A percentile compares a stretch with the other conserved stretches of the same genome.
Evolutionary conservation across 768 basidiomycete species (phyloP).

Genomic region (Gloeostereum incarnatum): DNA sequence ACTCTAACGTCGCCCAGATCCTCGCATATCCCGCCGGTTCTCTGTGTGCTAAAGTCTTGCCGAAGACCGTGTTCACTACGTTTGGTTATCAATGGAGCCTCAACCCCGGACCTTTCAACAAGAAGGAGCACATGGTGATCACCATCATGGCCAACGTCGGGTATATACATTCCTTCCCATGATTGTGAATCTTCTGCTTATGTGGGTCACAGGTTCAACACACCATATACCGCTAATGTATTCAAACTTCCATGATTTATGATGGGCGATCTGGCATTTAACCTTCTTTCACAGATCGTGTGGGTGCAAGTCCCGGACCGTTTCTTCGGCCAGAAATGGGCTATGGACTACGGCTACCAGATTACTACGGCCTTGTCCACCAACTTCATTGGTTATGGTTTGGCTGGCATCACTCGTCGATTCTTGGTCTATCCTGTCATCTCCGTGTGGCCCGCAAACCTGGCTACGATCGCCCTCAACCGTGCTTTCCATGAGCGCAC

Average conservation of each 20-base stretch:
- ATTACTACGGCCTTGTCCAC: conserved; percentile 29
- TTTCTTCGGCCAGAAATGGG: too few relatives aligned
- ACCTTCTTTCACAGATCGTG: too few relatives aligned
- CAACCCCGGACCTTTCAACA: conserved; percentile 49
- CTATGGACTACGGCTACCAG: conserved; percentile 27
- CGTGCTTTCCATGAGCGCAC: conserved; percentile 42
- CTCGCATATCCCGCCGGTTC: conserved; percentile 35
- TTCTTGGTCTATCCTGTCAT: conserved; percentile 49
- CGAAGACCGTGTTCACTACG: conserved; percentile 19
- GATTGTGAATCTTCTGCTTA: too few relatives aligned
- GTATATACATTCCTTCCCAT: conserved; percentile 29
- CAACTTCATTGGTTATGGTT: conserved; percentile 36
- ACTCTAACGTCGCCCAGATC: conserved; percentile 32
- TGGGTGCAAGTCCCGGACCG: conserved; percentile 33
- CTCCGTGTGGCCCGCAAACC: conserved; percentile 51
- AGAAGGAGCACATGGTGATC: conserved; percentile 57
- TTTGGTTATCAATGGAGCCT: conserved; percentile 41
- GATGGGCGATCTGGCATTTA: too few relatives aligned
- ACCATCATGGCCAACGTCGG: conserved; percentile 46
- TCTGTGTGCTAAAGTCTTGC: conserved; percentile 21
- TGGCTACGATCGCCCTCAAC: conserved; percentile 30
- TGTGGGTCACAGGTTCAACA: too few relatives aligned
- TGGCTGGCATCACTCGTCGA: conserved; percentile 39
- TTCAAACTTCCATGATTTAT: too few relatives aligned
- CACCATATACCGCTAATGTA: too few relatives aligned